A percentile compares a stretch with the other conserved stretches of the same genome.
Conservation (phyloP, 1,284 basidiomycete genomes). For the Trichosporon asahii region DNA sequence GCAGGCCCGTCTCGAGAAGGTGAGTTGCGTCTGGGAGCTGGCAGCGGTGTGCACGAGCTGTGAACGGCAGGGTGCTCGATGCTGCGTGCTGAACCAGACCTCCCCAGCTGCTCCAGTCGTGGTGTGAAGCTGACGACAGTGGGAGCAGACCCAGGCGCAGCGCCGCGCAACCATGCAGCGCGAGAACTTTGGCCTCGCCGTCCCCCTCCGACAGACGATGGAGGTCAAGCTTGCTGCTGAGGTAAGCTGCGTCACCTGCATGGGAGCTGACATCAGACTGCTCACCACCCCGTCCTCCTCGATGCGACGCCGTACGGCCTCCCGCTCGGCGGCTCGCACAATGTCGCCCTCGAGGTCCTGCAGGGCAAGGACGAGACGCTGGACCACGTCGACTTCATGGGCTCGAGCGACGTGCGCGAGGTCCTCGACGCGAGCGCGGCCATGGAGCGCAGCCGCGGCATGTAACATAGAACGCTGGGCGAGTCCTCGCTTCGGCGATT, state of each 20-base stretch:
- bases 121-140: conserved; percentile 56
- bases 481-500: neutral
- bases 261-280: neutral
- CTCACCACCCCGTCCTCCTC: conserved; percentile 44
- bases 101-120: too few relatives aligned
- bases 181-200: conserved; percentile 79
- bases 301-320: conserved; percentile 37
- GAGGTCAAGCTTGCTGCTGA: conserved; percentile 79
- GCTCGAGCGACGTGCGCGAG: conserved; percentile 32
- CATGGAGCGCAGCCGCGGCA: conserved; percentile 47
- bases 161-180: conserved; percentile 80
- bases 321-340: conserved; percentile 55
- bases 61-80: too few relatives aligned
- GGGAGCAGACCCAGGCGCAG: conserved; percentile 88
- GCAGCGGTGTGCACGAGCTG: neutral
- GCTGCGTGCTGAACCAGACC: too few relatives aligned
- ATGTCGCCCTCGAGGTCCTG: conserved; percentile 83
- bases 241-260: conserved; percentile 56
- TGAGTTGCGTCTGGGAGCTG: conserved; percentile 19
- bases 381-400: conserved; percentile 69
- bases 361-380: conserved; percentile 83
- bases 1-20: conserved; percentile 50
- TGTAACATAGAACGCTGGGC: conserved; percentile 27
- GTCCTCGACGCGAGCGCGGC: conserved; percentile 42
- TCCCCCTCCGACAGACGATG: conserved; percentile 86